Conservation (phyloP, 1,284 basidiomycete genomes). For the Sporisorium scitamineum region DNA sequence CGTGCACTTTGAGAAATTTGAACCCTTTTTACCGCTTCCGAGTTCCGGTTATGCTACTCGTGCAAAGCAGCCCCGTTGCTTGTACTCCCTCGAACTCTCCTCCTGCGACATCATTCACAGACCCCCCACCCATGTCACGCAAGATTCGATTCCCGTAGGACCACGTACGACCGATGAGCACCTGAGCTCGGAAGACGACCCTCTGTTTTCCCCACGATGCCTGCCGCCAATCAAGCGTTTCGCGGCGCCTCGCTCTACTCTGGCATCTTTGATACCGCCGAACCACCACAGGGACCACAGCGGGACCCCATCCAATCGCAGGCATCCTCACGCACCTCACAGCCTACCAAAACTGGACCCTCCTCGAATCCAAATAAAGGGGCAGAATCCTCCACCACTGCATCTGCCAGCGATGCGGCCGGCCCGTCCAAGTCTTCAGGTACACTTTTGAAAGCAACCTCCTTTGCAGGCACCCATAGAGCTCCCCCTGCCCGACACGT, state of each 20-base stretch:
- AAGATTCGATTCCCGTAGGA: too few relatives aligned
- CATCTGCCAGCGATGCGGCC: constrained; percentile 9
- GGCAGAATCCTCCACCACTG: not conserved
- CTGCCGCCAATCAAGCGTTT: constrained; percentile 26
- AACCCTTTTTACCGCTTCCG: constrained; percentile 3
- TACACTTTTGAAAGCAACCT: constrained; percentile 33
- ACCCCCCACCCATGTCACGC: not conserved
- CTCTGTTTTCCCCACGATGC: constrained; percentile 3
- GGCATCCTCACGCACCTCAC: not conserved
- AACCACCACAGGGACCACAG: not conserved
- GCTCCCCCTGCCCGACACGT: not conserved
- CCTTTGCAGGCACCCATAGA: not conserved
- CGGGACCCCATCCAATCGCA: not conserved
- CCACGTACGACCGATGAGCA: not conserved
- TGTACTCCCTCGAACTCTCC: not conserved
- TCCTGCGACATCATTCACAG: too few relatives aligned
- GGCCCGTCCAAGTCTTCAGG: constrained; percentile 39
- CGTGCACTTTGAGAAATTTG: not conserved
- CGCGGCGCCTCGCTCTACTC: constrained; percentile 52
- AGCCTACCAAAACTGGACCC: not conserved
- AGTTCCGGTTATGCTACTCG: not conserved
- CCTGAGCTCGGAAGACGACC: not conserved
- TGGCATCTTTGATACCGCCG: constrained; percentile 45
- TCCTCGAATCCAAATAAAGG: not conserved
- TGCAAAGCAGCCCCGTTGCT: not conserved